These are phyloP conservation scores for Rhizoclosmatium globosum DNA, from an alignment of 192 early-diverging fungal species.

Conservation along the genomic window DNA sequence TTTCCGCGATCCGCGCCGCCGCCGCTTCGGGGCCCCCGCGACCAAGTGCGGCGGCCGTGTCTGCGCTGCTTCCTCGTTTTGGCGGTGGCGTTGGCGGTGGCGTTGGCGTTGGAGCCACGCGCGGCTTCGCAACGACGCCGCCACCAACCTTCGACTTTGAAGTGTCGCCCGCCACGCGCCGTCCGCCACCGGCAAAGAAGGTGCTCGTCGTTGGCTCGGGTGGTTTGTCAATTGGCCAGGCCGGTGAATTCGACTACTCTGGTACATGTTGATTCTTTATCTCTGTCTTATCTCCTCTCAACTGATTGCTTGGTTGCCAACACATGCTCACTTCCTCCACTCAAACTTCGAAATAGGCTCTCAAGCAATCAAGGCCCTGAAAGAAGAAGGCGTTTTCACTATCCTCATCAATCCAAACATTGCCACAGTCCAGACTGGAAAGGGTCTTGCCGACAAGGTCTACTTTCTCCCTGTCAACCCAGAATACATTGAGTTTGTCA, in stretches of 20 bases:
- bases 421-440: slow-evolving; percentile 96
- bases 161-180: neutral
- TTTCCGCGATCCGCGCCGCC: neutral
- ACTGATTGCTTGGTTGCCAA: neutral
- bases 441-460: slow-evolving; percentile 90
- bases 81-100: neutral
- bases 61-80: neutral
- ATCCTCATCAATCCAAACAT: slow-evolving; percentile 99
- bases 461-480: slow-evolving; percentile 97
- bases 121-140: neutral
- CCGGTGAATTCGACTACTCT: slow-evolving; percentile 99
- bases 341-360: slow-evolving; percentile 62
- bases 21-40: neutral
- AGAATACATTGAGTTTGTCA: slow-evolving; percentile 90
- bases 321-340: slow-evolving; percentile 10
- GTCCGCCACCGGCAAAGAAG: slow-evolving; percentile 58
- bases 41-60: neutral
- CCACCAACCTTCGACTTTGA: neutral
- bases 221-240: slow-evolving; percentile 95
- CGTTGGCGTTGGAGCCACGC: neutral
- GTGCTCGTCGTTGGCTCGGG: slow-evolving; percentile 96
- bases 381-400: slow-evolving; percentile 90
- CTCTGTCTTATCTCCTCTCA: slow-evolving; percentile 14
- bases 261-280: slow-evolving; percentile 57
- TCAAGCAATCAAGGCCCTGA: slow-evolving; percentile 97